Evolutionary conservation across 768 basidiomycete species (phyloP).

Genomic region (Termitomyces sp.): DNA sequence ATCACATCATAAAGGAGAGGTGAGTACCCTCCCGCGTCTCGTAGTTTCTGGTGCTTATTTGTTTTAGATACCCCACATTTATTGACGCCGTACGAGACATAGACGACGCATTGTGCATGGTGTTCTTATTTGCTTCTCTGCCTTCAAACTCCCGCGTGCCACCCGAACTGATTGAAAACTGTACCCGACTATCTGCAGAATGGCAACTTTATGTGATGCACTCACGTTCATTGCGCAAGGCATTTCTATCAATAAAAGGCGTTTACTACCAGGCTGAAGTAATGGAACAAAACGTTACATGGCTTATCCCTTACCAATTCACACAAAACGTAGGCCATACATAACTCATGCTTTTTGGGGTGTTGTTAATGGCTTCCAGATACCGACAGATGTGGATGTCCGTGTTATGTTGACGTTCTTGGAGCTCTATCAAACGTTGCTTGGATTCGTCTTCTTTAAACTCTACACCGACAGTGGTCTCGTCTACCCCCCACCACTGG

Average conservation of each 20-base stretch:
- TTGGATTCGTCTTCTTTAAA: constrained; percentile 96
- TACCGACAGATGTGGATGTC: constrained; percentile 93
- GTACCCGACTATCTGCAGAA: constrained; percentile 84
- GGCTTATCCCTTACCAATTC: constrained; percentile 97
- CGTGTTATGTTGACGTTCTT: constrained; percentile 98
- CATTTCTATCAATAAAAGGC: constrained; percentile 96
- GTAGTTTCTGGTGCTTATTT: constrained; percentile 2
- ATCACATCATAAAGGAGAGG: constrained; percentile 98
- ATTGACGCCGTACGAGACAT: constrained; percentile 93
- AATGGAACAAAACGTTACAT: constrained; percentile 87
- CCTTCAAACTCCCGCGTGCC: constrained; percentile 84
- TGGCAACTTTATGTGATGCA: constrained; percentile 98
- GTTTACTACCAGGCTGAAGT: constrained; percentile 97
- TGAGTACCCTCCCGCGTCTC: constrained; percentile 26
- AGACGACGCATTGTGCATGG: constrained; percentile 95
- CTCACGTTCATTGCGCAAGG: constrained; percentile 76
- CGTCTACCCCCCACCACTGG: constrained; percentile 92
- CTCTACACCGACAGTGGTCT: constrained; percentile 93
- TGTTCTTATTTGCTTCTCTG: constrained; percentile 86
- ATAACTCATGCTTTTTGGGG: neutral
- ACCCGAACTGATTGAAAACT: constrained; percentile 82
- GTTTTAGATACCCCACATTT: constrained; percentile 88
- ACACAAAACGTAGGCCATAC: constrained; percentile 75
- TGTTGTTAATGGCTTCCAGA: constrained; percentile 35
- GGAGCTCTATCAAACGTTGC: constrained; percentile 94